A percentile compares a stretch with the other conserved stretches of the same genome.
Evolutionary conservation across 116 monocot genomes (phyloP).

Genomic region (Trichopus zeylanicus): DNA sequence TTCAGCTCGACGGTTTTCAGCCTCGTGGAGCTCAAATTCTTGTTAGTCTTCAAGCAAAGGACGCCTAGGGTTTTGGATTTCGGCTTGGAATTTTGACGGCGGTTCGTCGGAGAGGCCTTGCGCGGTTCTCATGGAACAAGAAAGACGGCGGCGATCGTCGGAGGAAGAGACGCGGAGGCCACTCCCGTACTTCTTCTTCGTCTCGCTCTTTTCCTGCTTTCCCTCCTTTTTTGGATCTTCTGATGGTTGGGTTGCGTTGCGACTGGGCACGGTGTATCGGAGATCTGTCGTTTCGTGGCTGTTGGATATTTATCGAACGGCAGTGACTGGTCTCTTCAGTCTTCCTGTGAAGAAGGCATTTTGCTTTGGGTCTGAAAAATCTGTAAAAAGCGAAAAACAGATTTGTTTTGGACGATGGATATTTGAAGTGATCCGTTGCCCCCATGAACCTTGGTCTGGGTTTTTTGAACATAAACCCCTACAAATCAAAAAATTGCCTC

Average conservation of each 20-base stretch:
- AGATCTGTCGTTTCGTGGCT: neutral
- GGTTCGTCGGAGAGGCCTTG: neutral
- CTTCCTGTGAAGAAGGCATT: neutral
- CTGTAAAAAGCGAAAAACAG: too few species aligned
- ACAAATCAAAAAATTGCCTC: too few species aligned
- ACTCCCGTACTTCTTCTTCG: neutral
- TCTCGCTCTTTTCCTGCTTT: neutral
- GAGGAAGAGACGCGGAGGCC: neutral
- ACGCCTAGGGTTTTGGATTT: neutral
- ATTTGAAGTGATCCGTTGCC: too few species aligned
- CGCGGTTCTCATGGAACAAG: neutral
- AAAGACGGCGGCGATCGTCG: neutral
- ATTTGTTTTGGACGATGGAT: neutral
- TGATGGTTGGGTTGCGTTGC: neutral
- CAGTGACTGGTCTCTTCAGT: neutral
- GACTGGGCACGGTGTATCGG: neutral
- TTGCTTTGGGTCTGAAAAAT: too few species aligned
- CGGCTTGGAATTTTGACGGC: neutral
- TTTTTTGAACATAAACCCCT: too few species aligned
- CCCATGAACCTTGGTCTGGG: too few species aligned
- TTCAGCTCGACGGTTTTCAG: constrained; percentile 47
- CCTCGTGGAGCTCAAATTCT: constrained; percentile 8
- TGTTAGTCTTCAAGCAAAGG: neutral
- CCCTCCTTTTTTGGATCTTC: neutral
- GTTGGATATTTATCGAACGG: neutral